These are phyloP conservation scores for Syncephalastrum sp. DNA, from an alignment of 371 early-diverging fungal genomes.

Conservation along the genomic window DNA sequence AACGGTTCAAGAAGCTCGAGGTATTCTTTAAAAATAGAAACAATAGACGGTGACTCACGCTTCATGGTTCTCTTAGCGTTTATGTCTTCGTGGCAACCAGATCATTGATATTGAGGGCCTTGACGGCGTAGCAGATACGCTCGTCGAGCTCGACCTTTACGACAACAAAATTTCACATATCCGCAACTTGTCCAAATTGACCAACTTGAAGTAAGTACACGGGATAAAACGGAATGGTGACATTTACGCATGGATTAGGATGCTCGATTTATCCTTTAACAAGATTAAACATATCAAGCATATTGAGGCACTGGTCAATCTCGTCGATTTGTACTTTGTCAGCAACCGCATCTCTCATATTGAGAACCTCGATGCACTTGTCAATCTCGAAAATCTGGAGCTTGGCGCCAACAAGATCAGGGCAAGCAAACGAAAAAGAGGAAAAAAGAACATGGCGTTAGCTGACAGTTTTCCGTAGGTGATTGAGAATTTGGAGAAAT, in stretches of 20 bases:
- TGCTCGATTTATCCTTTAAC: constrained; percentile 91
- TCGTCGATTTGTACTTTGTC: constrained; percentile 77
- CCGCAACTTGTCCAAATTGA: constrained; percentile 62
- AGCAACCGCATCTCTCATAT: constrained; percentile 82
- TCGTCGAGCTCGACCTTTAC: constrained; percentile 89
- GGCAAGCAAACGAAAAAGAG: constrained; percentile 31
- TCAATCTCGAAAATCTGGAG: constrained; percentile 79
- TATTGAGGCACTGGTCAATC: constrained; percentile 52
- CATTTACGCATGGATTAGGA: constrained; percentile 29
- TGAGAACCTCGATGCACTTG: constrained; percentile 68
- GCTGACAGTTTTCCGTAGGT: constrained; percentile 29
- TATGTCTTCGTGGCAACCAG: constrained; percentile 91
- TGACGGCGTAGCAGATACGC: constrained; percentile 57
- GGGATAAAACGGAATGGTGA: not conserved
- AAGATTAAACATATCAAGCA: constrained; percentile 76
- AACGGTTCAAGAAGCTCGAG: constrained; percentile 69
- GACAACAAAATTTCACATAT: constrained; percentile 89
- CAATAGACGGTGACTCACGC: not conserved
- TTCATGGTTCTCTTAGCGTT: constrained; percentile 39
- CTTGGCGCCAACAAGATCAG: constrained; percentile 94
- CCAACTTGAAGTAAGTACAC: constrained; percentile 61
- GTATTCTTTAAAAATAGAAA: constrained; percentile 31
- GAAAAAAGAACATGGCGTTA: no score
- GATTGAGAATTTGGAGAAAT: constrained; percentile 81
- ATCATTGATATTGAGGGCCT: constrained; percentile 75